Evolutionary conservation across 805 yeast genomes (phyloP), one percentile per base, ranked within the genome.

Genomic region (Cyberlindnera suaveolens): DNA sequence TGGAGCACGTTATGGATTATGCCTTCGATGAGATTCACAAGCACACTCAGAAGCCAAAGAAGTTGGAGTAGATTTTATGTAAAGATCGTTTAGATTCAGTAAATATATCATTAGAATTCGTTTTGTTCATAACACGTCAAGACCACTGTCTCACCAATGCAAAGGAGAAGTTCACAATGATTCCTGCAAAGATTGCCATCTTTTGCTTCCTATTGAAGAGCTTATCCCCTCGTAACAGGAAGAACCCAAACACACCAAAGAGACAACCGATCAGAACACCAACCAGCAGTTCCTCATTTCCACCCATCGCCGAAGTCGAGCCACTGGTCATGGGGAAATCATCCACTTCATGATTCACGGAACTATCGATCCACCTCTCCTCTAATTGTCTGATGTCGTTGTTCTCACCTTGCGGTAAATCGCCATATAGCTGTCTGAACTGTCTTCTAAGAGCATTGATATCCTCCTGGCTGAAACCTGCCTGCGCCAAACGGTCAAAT

Each of bases 301-400:
- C 74, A 34, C 72, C 69, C 45, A 67, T 61, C 27, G 66, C 52
- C 35, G 62, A 58, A 18, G 69, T 64, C 23, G 23, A 19, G 4
- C 16, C 32, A 38, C 35, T 19, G 15, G 62, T 64, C 39, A 67
- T 74, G 39, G 69, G 75, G 41, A 71, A 72, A 42, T 70, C 74
- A 41, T 72, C 72, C 46, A 56, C 52, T 15, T 62, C 75, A 43
- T 73, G 73, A 18, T 48, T 48, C 5, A 77, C 85, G 1, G 88
- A 83, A 38, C 82, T 78, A 51, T 88, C 93, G 47, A 88, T 84
- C 96, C 96, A 89, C 44, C 86, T 71, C 51, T 88, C 96, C 58
- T 88, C 96, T 45, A 87, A 61, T 49, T 81, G 82, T 40, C 87
- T 60, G 2, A 81, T 62, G 44, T 74, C 85, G 17, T 71, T 75